Evolutionary conservation across 75 land plant species (phyloP).

Genomic region (Ceratopteris richardii): DNA sequence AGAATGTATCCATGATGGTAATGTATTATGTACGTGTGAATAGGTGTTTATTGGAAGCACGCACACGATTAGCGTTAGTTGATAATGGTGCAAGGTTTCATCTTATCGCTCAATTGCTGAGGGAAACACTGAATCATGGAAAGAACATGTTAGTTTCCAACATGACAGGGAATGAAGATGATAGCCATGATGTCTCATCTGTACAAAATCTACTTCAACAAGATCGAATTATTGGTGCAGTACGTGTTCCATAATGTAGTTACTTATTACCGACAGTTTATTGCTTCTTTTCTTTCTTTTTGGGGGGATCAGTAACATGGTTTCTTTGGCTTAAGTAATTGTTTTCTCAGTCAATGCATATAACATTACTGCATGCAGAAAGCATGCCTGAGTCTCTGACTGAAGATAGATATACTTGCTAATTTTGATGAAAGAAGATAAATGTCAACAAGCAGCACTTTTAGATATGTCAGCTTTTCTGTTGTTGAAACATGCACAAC

Average conservation of each 20-base stretch:
- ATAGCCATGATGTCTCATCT: conserved; percentile 40
- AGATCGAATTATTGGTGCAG: conserved; percentile 70
- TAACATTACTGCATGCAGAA: too few species aligned
- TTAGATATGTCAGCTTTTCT: too few species aligned
- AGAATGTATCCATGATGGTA: conserved; percentile 1
- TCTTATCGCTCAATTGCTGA: conserved; percentile 75
- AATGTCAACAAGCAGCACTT: too few species aligned
- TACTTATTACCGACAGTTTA: too few species aligned
- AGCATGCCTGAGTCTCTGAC: too few species aligned
- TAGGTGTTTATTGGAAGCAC: conserved; percentile 76
- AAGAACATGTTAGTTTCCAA: conserved; percentile 72
- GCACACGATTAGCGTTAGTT: conserved; percentile 48
- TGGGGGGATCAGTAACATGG: neutral
- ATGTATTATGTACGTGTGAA: neutral
- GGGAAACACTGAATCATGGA: conserved; percentile 69
- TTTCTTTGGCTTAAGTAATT: neutral
- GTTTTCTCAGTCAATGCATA: too few species aligned
- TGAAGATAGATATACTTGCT: too few species aligned
- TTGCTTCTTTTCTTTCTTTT: neutral
- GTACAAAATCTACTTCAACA: conserved; percentile 69
- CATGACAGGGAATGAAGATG: conserved; percentile 48
- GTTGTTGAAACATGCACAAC: too few species aligned
- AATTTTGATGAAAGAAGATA: too few species aligned
- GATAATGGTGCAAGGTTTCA: conserved; percentile 89
- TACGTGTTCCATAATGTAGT: conserved; percentile 29